Base-by-base conservation (phyloP, 2,329 filamentous ascomycete species). In the Tolypocladium album region DNA sequence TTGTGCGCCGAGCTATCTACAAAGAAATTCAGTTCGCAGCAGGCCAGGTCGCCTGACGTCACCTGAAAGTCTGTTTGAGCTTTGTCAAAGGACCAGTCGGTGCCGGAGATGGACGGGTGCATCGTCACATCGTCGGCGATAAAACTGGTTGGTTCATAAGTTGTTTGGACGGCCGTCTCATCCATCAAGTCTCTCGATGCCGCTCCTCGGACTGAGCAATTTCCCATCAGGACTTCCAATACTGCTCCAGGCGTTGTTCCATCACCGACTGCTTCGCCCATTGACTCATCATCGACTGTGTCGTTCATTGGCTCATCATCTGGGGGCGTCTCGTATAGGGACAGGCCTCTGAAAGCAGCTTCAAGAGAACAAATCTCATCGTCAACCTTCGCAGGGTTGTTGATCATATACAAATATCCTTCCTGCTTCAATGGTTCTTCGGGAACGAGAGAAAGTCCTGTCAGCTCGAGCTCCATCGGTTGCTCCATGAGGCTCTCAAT, bases 401-500 rank as follows among this genome's bases (percentile, higher is more conserved):
- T 12, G 40, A 15, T 6, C 31, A n/a, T 15, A 36, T 40, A 12
- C 2, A 42, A 2, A 17, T 27, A 31, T 1, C 15, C 22, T 20
- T 52, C 36, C 34, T 8, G n/a, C 53, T n/a, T 40, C 39, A 20
- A 11, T 24, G 40, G 50, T 31, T 24, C 17, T n/a, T 55, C 50
- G 20, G 31, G 24, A 7, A 31, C 24, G 7, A 31, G 45, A 31
- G 45, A 15, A 17, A 20, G 15, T 1, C 45, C 24, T 15, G 17
- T 34, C 6, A 38, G 43, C 20, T 56, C 58, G 20, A 59, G 55
- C 11, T 59, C 58, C 58, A 59, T 59, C 12, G 34, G 39, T 52
- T 27, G 39, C 55, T 57, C 55, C 55, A 50, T 42, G 15, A 12
- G 56, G 36, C 20, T 42, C 31, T 57, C 43, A 17, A 64, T n/a